Evolutionary conservation across 495 filamentous ascomycete genomes (phyloP).

Genomic region (Penicillium mononematosum): DNA sequence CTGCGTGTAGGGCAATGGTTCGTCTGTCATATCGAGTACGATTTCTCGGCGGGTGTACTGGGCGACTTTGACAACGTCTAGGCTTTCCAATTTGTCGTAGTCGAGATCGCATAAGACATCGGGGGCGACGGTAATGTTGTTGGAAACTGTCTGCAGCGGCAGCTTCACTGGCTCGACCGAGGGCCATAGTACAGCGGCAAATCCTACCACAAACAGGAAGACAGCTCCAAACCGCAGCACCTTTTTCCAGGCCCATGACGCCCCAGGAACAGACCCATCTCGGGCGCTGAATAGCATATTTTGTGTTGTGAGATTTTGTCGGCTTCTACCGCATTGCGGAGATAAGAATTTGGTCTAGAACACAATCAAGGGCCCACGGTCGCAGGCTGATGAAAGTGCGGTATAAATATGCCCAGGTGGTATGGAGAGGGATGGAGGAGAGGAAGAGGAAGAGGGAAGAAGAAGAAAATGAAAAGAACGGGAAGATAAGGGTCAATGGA

Average conservation of each 20-base stretch:
- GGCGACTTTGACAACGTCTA: conserved; percentile 34
- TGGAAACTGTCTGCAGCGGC: conserved; percentile 25
- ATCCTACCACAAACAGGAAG: conserved; percentile 23
- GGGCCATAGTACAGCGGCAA: conserved; percentile 33
- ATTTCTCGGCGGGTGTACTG: conserved; percentile 48
- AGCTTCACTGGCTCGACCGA: conserved; percentile 18
- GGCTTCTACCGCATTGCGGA: conserved; percentile 28
- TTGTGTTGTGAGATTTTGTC: conserved; percentile 4
- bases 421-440: neutral
- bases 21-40: conserved; percentile 30
- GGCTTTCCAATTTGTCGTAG: conserved; percentile 26
- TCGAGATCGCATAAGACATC: conserved; percentile 38
- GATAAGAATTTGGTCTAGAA: conserved; percentile 8
- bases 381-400: conserved; percentile 2
- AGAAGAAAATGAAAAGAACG: conserved; percentile 5
- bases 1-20: conserved; percentile 35
- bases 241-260: conserved; percentile 41
- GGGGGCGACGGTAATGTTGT: conserved; percentile 40
- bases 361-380: conserved; percentile 5
- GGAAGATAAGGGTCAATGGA: conserved; percentile 15
- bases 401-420: neutral
- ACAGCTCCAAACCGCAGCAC: conserved; percentile 28
- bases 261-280: conserved; percentile 29
- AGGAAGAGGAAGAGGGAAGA: neutral
- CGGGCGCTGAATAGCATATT: conserved; percentile 32